Evolutionary conservation across 257 asterid species (phyloP), one percentile per base, ranked within the genome.

Genomic region (Datura wrightii): DNA sequence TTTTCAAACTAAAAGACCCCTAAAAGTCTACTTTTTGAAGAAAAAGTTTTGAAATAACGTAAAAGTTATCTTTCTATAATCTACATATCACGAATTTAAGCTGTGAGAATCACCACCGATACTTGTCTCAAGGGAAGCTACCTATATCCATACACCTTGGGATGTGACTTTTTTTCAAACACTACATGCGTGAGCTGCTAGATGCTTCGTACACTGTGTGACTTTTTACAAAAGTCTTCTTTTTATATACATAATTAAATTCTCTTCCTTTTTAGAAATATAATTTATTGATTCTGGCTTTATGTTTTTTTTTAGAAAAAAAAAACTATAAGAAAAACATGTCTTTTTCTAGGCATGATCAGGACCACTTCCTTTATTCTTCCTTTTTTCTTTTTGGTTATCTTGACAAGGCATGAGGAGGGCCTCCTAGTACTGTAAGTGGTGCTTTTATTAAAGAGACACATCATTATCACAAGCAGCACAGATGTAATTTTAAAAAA

Each of bases 381-480:
- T 71, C 11, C 42, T 16, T 2, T 8, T 58, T 18, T 24, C 6
- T 58, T 58, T 58, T 18, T 24, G 65, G 54, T 9, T 3, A 18
- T 16, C 15, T 69, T 71, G 54, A 71, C 79, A 48, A 50, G 8
- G 60, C 60, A 6, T 74, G 81, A 50, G 14, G 24, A 24, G 13
- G 50, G 81, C 44, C 62, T 76, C 44, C 13, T 74, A 6, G 24
- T 48, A 6, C 39, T 48, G 24, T 50, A 13, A 24, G 80, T 72
- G 39, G 58, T 48, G 56, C 24, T 24, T 24, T 50, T 19, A 19
- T 19, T 74, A 48, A 74, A 74, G 14, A 76, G 56, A 31, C 41
- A 31, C 60, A 50, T 48, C 81, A 74, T 76, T 76, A 76, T 74
- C 8, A 76, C 2, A 6, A 76, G 8, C 81, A 74, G 81, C 60